A percentile compares a stretch with the other conserved stretches of the same genome.
Evolutionary conservation across 495 filamentous ascomycete species (phyloP).

Genomic region (Staphylotrichum longicolle): DNA sequence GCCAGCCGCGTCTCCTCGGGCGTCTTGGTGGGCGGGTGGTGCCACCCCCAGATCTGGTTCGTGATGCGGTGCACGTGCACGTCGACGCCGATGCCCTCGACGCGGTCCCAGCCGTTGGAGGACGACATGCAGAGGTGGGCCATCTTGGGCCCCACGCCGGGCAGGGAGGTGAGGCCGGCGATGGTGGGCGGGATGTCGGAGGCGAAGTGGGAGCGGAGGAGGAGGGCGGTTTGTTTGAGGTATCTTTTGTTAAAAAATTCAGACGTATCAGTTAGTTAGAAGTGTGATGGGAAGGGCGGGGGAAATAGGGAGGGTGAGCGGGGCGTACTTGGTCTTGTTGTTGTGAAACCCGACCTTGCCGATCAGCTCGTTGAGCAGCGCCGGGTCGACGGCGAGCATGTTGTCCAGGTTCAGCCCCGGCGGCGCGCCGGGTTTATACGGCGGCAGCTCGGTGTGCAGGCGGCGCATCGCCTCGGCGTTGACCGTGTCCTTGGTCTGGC

Average conservation of each 20-base stretch:
- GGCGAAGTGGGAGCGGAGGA: slow-evolving; percentile 64
- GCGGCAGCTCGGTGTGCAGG: slow-evolving; percentile 70
- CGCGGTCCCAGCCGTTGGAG: slow-evolving; percentile 52
- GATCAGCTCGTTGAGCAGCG: slow-evolving; percentile 74
- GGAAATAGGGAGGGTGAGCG: not conserved
- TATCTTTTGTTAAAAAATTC: slow-evolving; percentile 42
- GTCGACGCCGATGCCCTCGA: slow-evolving; percentile 64
- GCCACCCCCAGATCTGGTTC: slow-evolving; percentile 88
- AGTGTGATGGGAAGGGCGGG: not conserved
- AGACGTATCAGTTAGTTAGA: not conserved
- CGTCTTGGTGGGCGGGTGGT: slow-evolving; percentile 62
- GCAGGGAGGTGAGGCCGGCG: slow-evolving; percentile 72
- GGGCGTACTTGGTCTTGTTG: slow-evolving; percentile 71
- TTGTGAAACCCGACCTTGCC: slow-evolving; percentile 90
- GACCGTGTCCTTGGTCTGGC: slow-evolving; percentile 93
- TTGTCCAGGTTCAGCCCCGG: slow-evolving; percentile 70
- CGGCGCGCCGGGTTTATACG: slow-evolving; percentile 36
- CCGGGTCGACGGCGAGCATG: slow-evolving; percentile 69
- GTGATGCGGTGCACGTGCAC: slow-evolving; percentile 82
- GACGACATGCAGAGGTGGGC: slow-evolving; percentile 82
- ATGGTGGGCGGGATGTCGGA: slow-evolving; percentile 84
- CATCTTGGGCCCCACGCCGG: slow-evolving; percentile 97
- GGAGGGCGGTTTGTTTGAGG: slow-evolving; percentile 72
- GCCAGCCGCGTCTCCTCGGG: slow-evolving; percentile 82
- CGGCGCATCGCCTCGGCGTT: slow-evolving; percentile 81